Evolutionary conservation across 2,329 filamentous ascomycete species (phyloP).

Genomic region (Fusarium secorum): DNA sequence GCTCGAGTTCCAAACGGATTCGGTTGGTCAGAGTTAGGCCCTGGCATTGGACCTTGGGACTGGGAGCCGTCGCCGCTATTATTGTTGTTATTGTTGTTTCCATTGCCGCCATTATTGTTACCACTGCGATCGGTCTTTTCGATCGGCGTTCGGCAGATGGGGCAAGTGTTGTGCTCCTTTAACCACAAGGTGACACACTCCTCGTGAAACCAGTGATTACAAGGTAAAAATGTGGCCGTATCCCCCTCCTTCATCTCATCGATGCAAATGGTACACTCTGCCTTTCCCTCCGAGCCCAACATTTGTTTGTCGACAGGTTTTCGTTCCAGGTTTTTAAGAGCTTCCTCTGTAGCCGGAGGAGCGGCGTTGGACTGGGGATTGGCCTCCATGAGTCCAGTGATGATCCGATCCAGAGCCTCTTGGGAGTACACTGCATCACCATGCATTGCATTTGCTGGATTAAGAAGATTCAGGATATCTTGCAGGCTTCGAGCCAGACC

Average conservation of each 20-base stretch:
- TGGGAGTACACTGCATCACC: slow-evolving; percentile 91
- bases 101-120: slow-evolving; percentile 15
- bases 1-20: slow-evolving; percentile 11
- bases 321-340: slow-evolving; percentile 77
- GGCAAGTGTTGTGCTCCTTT: slow-evolving; percentile 90
- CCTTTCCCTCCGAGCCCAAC: slow-evolving; percentile 70
- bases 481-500: slow-evolving; percentile 52
- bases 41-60: slow-evolving; percentile 18
- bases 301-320: slow-evolving; percentile 74
- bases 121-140: slow-evolving; percentile 47
- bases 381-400: slow-evolving; percentile 87
- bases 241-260: slow-evolving; percentile 78
- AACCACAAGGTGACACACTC: slow-evolving; percentile 85
- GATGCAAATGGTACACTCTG: slow-evolving; percentile 95
- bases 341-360: slow-evolving; percentile 78
- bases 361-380: slow-evolving; percentile 79
- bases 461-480: slow-evolving; percentile 63
- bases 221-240: slow-evolving; percentile 80
- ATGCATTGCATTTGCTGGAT: slow-evolving; percentile 60
- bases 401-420: slow-evolving; percentile 87
- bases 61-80: slow-evolving; percentile 2
- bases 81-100: slow-evolving; percentile 12
- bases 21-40: slow-evolving; percentile 9
- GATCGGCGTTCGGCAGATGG: slow-evolving; percentile 74
- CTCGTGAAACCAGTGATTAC: slow-evolving; percentile 93